Conservation (phyloP, 371 early-diverging fungal species). For the Mucor indicus region DNA sequence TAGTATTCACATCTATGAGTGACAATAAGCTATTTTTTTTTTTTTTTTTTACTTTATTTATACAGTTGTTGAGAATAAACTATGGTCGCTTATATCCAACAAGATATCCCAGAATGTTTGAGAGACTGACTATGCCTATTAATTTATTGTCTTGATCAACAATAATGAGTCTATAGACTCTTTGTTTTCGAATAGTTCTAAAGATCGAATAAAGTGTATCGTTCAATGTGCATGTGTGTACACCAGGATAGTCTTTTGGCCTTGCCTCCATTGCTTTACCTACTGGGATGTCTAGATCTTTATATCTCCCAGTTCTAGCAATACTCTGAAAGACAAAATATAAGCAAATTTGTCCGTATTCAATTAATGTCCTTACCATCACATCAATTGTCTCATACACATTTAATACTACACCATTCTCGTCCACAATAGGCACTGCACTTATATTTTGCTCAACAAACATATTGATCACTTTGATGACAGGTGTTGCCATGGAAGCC, state of each 20-base stretch:
- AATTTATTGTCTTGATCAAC: constrained; percentile 79
- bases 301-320: constrained; percentile 42
- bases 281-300: constrained; percentile 79
- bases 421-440: constrained; percentile 91
- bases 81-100: too few species aligned
- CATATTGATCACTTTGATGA: constrained; percentile 84
- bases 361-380: constrained; percentile 62
- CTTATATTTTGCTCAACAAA: constrained; percentile 87
- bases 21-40: too few species aligned
- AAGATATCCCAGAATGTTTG: constrained; percentile 79
- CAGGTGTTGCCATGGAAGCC: constrained; percentile 72
- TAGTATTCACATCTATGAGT: too few species aligned
- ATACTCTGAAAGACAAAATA: too few species aligned
- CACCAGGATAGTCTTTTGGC: constrained; percentile 89
- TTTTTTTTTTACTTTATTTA: too few species aligned
- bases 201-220: constrained; percentile 88
- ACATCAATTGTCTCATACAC: constrained; percentile 95
- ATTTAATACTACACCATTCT: constrained; percentile 79
- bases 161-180: constrained; percentile 89
- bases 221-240: constrained; percentile 85
- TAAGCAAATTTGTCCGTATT: too few species aligned
- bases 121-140: constrained; percentile 85
- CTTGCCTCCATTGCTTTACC: constrained; percentile 79
- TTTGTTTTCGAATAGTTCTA: constrained; percentile 77
- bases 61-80: too few species aligned